Evolutionary conservation across 176 grass and related monocot genomes (phyloP), one percentile per base, ranked within the genome.

Genomic region (Panicum miliaceum): DNA sequence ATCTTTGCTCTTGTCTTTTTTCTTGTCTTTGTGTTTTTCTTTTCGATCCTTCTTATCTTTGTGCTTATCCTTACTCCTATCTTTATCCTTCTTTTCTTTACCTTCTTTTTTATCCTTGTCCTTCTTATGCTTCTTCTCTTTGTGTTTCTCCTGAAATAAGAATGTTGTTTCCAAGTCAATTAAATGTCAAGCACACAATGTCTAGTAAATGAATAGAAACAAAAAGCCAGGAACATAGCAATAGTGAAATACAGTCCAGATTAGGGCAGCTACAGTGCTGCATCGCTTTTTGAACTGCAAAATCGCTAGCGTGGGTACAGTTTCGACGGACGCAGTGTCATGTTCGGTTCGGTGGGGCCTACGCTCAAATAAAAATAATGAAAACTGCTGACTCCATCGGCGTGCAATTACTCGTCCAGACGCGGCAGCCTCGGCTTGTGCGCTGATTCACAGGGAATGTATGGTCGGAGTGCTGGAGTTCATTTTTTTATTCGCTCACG

Each of bases 1-100:
- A 80, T 92, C 92, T 86, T 92, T 92, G 79, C 84, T 82, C 82
- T 92, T 92, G 27, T 88, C 85, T 23, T 80, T 91, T 85, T 94
- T 91, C 92, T 90, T 90, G 26, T 94, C 92, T 88, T 88, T 94
- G 78, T 85, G 87, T 34, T 90, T 94, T 68, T 93, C 91, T 87
- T 93, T 93, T 16, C 88, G 88, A 56, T 93, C 91, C 84, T 93
- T 92, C 82, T 90, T 93, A 65, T 93, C 91, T 79, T 64, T 93
- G 88, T 90, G 91, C 72, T 90, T 93, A 84, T 93, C 84, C 87
- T 90, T 93, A 84, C 84, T 87, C 66, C 77, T 88, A 35, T 93
- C 84, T 87, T 87, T 93, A 76, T 93, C 88, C 88, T 78, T 93
- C 87, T 85, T 93, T 61, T 87, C 91, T 86, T 92, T 92, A 52